Evolutionary conservation across 192 early-diverging fungal species (phyloP).

Genomic region (Chytriomyces hyalinus): DNA sequence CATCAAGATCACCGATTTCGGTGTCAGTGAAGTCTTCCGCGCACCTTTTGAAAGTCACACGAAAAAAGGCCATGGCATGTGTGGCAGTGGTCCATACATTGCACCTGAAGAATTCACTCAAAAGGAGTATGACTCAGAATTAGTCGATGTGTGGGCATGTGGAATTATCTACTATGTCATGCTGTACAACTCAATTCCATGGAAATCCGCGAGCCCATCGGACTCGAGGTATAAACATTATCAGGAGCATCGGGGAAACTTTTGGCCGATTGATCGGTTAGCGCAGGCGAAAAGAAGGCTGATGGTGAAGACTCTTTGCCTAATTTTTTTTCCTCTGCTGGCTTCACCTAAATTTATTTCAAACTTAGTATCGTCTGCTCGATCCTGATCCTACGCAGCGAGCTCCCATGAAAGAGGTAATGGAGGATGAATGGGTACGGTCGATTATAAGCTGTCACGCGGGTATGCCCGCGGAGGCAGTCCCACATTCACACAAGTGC

Average conservation of each 20-base stretch:
- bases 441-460: slow-evolving; percentile 9
- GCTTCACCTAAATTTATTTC: too few species aligned
- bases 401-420: slow-evolving; percentile 29
- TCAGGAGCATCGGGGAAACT: slow-evolving; percentile 52
- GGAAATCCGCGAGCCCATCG: slow-evolving; percentile 48
- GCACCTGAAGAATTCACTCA: slow-evolving; percentile 83
- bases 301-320: slow-evolving; percentile 51
- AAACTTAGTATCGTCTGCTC: slow-evolving; percentile 66
- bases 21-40: slow-evolving; percentile 93
- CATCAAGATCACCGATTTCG: slow-evolving; percentile 99
- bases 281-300: slow-evolving; percentile 69
- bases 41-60: slow-evolving; percentile 79
- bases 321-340: neutral
- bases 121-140: slow-evolving; percentile 87
- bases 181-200: slow-evolving; percentile 63
- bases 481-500: slow-evolving; percentile 2
- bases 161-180: slow-evolving; percentile 84
- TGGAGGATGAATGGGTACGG: slow-evolving; percentile 39
- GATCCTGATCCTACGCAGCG: slow-evolving; percentile 74
- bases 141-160: slow-evolving; percentile 92
- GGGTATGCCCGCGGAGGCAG: slow-evolving; percentile 18
- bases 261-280: slow-evolving; percentile 78
- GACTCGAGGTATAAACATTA: slow-evolving; percentile 58
- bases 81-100: slow-evolving; percentile 96
- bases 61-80: slow-evolving; percentile 86